phyloP scores from a whole-genome alignment of 1,139 yeast genomes.

The Kodamaea suecica region DNA sequence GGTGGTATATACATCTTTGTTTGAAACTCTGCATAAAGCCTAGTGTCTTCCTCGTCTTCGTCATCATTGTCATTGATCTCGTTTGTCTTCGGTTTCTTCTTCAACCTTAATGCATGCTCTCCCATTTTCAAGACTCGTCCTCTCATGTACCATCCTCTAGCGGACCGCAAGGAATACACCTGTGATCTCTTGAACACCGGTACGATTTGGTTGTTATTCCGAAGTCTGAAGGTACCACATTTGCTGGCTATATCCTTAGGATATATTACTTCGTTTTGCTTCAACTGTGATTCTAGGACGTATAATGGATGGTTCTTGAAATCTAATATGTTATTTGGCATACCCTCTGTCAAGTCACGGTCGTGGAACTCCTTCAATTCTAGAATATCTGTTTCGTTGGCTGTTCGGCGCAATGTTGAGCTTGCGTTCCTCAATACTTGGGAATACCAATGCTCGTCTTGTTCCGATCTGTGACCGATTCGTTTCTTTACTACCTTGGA shows the following conservation, averaged over 20 bases:
- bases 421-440: constrained; percentile 22
- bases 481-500: constrained; percentile 74
- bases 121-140: constrained; percentile 79
- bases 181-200: constrained; percentile 67
- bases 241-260: constrained; percentile 55
- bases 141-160: constrained; percentile 81
- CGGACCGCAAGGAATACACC: constrained; percentile 63
- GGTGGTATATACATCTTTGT: constrained; percentile 72
- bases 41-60: constrained; percentile 32
- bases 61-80: constrained; percentile 18
- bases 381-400: constrained; percentile 54
- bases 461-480: constrained; percentile 53
- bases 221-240: constrained; percentile 65
- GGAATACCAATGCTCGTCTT: constrained; percentile 65
- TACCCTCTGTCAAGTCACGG: constrained; percentile 72
- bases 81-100: constrained; percentile 31
- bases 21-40: constrained; percentile 74
- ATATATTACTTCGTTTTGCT: constrained; percentile 65
- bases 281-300: constrained; percentile 72
- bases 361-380: constrained; percentile 71
- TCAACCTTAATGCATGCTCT: constrained; percentile 57
- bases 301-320: constrained; percentile 88
- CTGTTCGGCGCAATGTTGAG: constrained; percentile 2
- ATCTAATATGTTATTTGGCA: constrained; percentile 81
- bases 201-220: constrained; percentile 32